phyloP scores from a whole-genome alignment of 306 rosid genomes.

The Rosa lucieae region DNA sequence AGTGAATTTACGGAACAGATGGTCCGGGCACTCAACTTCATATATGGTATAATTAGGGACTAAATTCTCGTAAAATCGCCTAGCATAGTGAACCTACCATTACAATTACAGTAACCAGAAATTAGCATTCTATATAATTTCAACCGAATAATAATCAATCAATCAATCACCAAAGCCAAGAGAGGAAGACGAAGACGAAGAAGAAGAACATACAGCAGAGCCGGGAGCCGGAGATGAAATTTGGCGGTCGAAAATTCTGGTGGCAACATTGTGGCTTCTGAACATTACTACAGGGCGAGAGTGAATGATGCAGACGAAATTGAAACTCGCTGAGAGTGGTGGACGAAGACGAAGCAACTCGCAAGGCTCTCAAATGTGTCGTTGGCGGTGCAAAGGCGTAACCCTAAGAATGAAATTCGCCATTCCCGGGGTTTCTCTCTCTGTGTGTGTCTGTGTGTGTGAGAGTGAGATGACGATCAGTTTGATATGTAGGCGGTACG shows the following conservation, averaged over 20 bases:
- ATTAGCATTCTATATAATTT: too few relatives aligned
- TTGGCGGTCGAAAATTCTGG: conserved; percentile 90
- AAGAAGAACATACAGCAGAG: conserved; percentile 52
- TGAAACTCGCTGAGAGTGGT: neutral
- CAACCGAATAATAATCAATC: too few relatives aligned
- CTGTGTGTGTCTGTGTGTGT: neutral
- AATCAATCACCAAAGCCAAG: too few relatives aligned
- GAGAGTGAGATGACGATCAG: neutral
- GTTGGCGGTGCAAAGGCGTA: neutral
- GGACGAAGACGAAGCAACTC: neutral
- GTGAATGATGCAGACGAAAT: neutral
- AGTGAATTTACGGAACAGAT: conserved; percentile 86
- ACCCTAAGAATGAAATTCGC: neutral
- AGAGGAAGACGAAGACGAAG: neutral
- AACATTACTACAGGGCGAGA: conserved; percentile 44
- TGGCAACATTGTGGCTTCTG: conserved; percentile 72
- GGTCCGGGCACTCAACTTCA: conserved; percentile 91
- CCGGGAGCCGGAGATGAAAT: conserved; percentile 83
- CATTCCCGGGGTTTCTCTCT: neutral
- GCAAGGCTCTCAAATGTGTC: too few relatives aligned
- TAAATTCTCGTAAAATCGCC: conserved; percentile 88
- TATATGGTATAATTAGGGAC: conserved; percentile 82
- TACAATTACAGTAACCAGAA: neutral
- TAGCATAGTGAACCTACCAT: conserved; percentile 66
- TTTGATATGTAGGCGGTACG: neutral